Conservation (phyloP, 768 basidiomycete genomes). For the Artomyces pyxidatus region DNA sequence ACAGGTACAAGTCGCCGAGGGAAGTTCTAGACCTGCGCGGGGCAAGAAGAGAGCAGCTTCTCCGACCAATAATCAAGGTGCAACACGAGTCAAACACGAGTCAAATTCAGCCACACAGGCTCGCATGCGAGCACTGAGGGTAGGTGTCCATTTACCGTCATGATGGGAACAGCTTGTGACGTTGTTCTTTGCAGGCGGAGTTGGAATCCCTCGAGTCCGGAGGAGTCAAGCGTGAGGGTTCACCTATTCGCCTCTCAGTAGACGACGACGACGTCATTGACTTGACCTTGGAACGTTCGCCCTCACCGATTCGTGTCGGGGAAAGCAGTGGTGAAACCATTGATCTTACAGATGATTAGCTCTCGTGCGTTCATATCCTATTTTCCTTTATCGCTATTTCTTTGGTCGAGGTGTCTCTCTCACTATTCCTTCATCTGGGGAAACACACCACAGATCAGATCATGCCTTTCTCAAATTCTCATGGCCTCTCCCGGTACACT, state of each 20-base stretch:
- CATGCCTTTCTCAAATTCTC: too few relatives aligned
- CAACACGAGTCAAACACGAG: too few relatives aligned
- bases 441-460: too few relatives aligned
- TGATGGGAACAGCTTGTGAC: too few relatives aligned
- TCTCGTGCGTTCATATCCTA: not conserved
- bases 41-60: too few relatives aligned
- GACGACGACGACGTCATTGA: not conserved
- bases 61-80: too few relatives aligned
- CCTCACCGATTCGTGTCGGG: conserved; percentile 1
- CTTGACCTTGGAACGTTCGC: not conserved
- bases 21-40: too few relatives aligned
- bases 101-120: too few relatives aligned
- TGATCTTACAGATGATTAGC: not conserved
- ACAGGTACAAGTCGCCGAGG: too few relatives aligned
- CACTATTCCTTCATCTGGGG: too few relatives aligned
- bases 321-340: not conserved
- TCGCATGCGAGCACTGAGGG: too few relatives aligned
- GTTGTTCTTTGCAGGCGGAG: not conserved
- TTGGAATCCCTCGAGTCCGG: not conserved
- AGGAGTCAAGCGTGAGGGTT: not conserved
- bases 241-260: not conserved
- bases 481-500: too few relatives aligned
- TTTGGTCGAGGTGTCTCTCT: not conserved
- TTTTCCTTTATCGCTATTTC: not conserved
- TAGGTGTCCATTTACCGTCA: not conserved